Base-by-base conservation (phyloP, 1,284 basidiomycete species). In the Austroboletus niveus region DNA sequence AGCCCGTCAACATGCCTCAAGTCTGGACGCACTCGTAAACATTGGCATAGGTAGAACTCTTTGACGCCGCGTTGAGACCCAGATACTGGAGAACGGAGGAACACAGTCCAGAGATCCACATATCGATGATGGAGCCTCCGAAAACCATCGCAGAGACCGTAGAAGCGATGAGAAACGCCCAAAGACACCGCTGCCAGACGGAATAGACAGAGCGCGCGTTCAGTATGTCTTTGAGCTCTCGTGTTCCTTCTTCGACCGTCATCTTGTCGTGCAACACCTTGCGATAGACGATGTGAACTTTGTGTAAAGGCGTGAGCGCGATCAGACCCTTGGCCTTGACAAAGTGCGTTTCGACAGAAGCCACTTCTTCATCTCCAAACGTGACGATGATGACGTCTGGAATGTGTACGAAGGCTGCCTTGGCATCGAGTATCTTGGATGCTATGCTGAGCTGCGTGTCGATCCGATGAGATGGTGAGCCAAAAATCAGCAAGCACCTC, bases 381-480 rank as follows among this genome's bases (percentile, higher is more conserved):
- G 87, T 84, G 32, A 87, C 82, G 56, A 93, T 87, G 61, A 92
- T 79, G 58, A 92, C 79, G 49, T 84, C 84, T 1, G 91, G 91
- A 40, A 92, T 79, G 63, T 90, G 88, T 24, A 92, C 85, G 63
- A 93, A 91, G 60, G 87, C 75, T n/a, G 80, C 87, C 70, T 76
- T 66, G 69, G 84, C 71, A 42, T 79, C 73, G 24, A 87, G 73
- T 31, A 79, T 76, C 6, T 71, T 66, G 7, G 82, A 77, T 2
- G 80, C 79, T 1, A 75, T 73, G 42, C 74, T 73, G 11, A 95
- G 77, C 65, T 93, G 92, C 1, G 86, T 84, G 69, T 93, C 89
- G 59, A 93, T 86, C 31, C 92, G 79, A 69, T 94, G 92, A 27
- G 90, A 92, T 5, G 92, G 92, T 20, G 92, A 88, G 20, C 92